These are phyloP conservation scores for Chaetomium sp. DNA, from an alignment of 2,329 filamentous ascomycete species.

Conservation along the genomic window DNA sequence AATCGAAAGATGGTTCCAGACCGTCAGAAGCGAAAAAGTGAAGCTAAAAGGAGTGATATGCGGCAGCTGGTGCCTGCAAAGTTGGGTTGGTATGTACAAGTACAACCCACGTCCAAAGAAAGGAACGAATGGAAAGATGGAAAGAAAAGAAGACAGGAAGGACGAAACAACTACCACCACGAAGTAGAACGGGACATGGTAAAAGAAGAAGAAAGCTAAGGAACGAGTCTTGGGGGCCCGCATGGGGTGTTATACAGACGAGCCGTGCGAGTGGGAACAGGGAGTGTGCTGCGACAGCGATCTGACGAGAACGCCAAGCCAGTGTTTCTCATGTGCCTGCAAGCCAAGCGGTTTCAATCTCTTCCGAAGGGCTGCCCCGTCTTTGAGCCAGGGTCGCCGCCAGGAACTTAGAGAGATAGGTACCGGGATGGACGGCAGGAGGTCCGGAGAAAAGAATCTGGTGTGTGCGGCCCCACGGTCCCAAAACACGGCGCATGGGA, in stretches of 20 bases:
- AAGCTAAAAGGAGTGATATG: slow-evolving; percentile 39
- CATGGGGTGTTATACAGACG: slow-evolving; percentile 25
- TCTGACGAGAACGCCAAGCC: slow-evolving; percentile 32
- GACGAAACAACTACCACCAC: slow-evolving; percentile 38
- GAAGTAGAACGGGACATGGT: slow-evolving; percentile 33
- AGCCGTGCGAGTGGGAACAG: neutral
- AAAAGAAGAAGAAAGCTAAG: slow-evolving; percentile 31
- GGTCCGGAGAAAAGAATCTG: slow-evolving; percentile 15
- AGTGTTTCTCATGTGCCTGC: slow-evolving; percentile 33
- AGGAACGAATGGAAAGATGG: slow-evolving; percentile 40
- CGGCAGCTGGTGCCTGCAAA: slow-evolving; percentile 35
- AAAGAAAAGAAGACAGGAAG: slow-evolving; percentile 32
- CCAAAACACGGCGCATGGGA: slow-evolving; percentile 36
- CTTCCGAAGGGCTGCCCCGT: slow-evolving; percentile 6
- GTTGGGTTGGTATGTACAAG: slow-evolving; percentile 21
- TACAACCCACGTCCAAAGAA: slow-evolving; percentile 26
- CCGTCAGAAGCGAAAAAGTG: slow-evolving; percentile 30
- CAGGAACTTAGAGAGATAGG: slow-evolving; percentile 15
- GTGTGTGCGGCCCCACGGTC: slow-evolving; percentile 32
- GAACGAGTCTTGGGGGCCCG: slow-evolving; percentile 19
- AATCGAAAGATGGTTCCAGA: slow-evolving; percentile 44
- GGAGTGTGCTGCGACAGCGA: slow-evolving; percentile 19
- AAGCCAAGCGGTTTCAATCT: slow-evolving; percentile 25
- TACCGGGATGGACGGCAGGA: neutral
- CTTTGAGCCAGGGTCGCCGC: neutral